Evolutionary conservation across 2,329 filamentous ascomycete genomes (phyloP).

Genomic region (Lanzia echinophila): DNA sequence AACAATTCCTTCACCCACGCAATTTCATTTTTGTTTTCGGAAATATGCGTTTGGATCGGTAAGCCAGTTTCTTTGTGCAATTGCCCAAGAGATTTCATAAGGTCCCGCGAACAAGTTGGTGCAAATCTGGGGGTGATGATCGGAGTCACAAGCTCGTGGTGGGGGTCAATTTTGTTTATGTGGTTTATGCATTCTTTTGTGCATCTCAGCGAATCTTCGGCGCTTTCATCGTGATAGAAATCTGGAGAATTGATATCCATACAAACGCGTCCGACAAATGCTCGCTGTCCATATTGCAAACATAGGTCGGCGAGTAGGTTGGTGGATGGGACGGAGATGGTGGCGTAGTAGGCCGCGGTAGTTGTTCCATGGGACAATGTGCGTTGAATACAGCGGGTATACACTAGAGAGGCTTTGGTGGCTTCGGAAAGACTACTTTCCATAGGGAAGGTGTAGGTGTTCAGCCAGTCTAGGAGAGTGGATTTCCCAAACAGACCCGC

Average conservation of each 20-base stretch:
- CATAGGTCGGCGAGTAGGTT: conserved; percentile 86
- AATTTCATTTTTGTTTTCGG: conserved; percentile 73
- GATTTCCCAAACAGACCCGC: conserved; percentile 88
- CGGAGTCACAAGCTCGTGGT: conserved; percentile 59
- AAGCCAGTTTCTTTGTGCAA: conserved; percentile 57
- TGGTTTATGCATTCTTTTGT: conserved; percentile 58
- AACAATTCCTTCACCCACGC: conserved; percentile 65
- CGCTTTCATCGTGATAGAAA: conserved; percentile 71
- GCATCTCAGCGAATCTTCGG: conserved; percentile 48
- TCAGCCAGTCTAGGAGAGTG: conserved; percentile 87
- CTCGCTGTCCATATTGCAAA: conserved; percentile 71
- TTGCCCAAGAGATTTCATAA: conserved; percentile 57
- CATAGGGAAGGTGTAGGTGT: conserved; percentile 90
- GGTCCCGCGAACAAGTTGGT: conserved; percentile 51
- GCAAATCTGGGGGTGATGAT: conserved; percentile 73
- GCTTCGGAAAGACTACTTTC: conserved; percentile 67
- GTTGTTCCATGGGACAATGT: conserved; percentile 90
- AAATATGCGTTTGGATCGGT: conserved; percentile 82
- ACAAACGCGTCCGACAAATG: conserved; percentile 88
- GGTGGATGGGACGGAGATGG: conserved; percentile 78
- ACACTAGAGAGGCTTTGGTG: conserved; percentile 60
- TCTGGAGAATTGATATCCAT: conserved; percentile 78
- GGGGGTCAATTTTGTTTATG: conserved; percentile 60
- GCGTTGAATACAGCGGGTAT: conserved; percentile 68
- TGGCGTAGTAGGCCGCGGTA: conserved; percentile 91